phyloP scores from a whole-genome alignment of 148 eudicot genomes.

The Oxyria digyna region DNA sequence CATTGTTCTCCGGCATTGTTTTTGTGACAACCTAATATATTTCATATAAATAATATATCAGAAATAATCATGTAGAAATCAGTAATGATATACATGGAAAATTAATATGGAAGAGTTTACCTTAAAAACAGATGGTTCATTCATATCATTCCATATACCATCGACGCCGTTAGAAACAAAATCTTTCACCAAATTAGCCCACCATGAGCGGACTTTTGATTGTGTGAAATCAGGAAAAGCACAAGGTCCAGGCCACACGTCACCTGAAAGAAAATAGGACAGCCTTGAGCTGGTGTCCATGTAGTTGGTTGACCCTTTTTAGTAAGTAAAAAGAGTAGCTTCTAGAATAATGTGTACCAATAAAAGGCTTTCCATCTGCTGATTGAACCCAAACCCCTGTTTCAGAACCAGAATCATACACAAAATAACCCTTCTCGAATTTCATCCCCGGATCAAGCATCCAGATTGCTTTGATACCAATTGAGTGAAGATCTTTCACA shows the following conservation, averaged over 20 bases:
- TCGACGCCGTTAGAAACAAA: conserved; percentile 79
- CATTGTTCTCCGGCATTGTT: conserved; percentile 92
- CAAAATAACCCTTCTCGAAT: conserved; percentile 77
- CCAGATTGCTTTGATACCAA: conserved; percentile 94
- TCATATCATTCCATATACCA: conserved; percentile 99
- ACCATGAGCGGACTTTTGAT: conserved; percentile 85
- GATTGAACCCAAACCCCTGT: conserved; percentile 67
- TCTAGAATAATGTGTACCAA: conserved; percentile 34
- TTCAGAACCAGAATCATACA: conserved; percentile 79
- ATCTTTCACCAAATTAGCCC: conserved; percentile 80
- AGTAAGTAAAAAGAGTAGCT: not conserved
- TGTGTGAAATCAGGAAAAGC: conserved; percentile 93
- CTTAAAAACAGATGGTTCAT: conserved; percentile 95
- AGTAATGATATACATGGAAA: not conserved
- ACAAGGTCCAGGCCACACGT: conserved; percentile 99
- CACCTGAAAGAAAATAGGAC: conserved; percentile 32
- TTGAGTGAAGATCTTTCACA: conserved; percentile 63
- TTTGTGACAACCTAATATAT: conserved; percentile 52
- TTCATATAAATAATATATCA: not conserved
- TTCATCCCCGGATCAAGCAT: conserved; percentile 99
- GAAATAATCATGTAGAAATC: not conserved
- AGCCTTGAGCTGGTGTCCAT: not conserved
- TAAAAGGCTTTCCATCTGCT: conserved; percentile 70
- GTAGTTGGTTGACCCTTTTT: not conserved
- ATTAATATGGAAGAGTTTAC: conserved; percentile 21